A percentile compares a stretch with the other conserved stretches of the same genome.
Conservation (phyloP, 371 early-diverging fungal species). For the Chytridium lagenaria region DNA sequence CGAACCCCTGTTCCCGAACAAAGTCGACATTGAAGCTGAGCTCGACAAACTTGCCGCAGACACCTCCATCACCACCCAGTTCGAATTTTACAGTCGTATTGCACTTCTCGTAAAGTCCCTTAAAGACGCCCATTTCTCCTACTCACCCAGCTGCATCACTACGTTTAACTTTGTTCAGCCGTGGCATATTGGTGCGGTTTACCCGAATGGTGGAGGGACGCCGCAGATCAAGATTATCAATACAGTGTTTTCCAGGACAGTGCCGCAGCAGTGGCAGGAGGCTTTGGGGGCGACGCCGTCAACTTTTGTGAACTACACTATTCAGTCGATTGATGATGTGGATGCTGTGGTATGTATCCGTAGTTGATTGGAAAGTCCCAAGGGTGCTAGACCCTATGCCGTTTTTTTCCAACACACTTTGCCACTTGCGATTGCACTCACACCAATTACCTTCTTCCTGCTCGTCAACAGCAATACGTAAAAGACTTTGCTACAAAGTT, state of each 20-base stretch:
- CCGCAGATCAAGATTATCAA: not conserved
- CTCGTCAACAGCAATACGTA: not conserved
- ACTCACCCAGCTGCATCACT: not conserved
- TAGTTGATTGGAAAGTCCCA: not conserved
- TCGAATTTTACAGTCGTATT: not conserved
- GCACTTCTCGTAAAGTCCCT: not conserved
- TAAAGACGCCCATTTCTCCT: not conserved
- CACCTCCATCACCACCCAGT: slow-evolving; percentile 4
- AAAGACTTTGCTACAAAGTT: slow-evolving; percentile 7
- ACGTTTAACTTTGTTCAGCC: not conserved
- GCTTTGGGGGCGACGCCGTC: not conserved
- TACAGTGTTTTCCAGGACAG: no score
- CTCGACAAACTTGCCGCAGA: not conserved
- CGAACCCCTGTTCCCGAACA: not conserved
- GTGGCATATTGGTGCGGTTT: not conserved
- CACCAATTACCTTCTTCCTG: not conserved
- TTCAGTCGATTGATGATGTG: not conserved
- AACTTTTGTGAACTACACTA: not conserved
- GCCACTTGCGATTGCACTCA: no score
- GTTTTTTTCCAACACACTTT: not conserved
- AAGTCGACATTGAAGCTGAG: not conserved
- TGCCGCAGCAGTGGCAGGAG: no score
- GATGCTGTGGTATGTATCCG: not conserved
- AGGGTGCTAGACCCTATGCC: not conserved
- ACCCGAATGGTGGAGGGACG: not conserved